Base-by-base conservation (phyloP, 116 monocot genomes). In the Iris pallida region DNA sequence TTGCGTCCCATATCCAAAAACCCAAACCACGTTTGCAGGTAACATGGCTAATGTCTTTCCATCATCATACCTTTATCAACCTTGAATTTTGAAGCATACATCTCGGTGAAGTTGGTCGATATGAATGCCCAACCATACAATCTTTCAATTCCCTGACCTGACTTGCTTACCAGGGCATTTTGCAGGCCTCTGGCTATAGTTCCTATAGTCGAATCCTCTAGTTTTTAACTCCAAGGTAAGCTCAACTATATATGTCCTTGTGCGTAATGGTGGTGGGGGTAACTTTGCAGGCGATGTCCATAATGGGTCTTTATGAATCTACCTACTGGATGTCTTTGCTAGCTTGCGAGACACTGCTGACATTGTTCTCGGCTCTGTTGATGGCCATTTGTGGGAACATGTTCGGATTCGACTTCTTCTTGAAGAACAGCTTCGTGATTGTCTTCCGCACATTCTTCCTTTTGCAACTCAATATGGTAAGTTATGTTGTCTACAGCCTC, bases 321-420 rank as follows among this genome's bases (percentile, higher is more conserved):
- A 86, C 91, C 0, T 96, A 89, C 63, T 96, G 91, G 96, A 65
- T 96, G 18, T 96, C 96, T 54, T 91, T 91, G 96, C 73, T 96
- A 49, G 79, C 83, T 12, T 96, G 96, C 53, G 66, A 96, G 76
- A 76, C 92, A 66, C 46, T 86, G 19, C 74, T 96, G 20, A 89
- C 86, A 53, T 44, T 87, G 6, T 12, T 86, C 48, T 46, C 89
- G 13, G 79, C 92, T 61, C 86, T 89, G 59, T 76, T 87, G 62
- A 85, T 82, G 5, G 85, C 91, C 4, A 80, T 96, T 4, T 96
- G 91, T 74, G 96, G 96, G 57, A 86, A 89, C 87, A 82, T 96
- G 86, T 96, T 91, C 71, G 89, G 87, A 61, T 96, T 96, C 47
- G 55, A 86, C 53, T 96, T 96, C 75, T 96, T 96, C 86, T 64